Conservation (phyloP, 768 basidiomycete species). For the Polyporus arcularius region DNA sequence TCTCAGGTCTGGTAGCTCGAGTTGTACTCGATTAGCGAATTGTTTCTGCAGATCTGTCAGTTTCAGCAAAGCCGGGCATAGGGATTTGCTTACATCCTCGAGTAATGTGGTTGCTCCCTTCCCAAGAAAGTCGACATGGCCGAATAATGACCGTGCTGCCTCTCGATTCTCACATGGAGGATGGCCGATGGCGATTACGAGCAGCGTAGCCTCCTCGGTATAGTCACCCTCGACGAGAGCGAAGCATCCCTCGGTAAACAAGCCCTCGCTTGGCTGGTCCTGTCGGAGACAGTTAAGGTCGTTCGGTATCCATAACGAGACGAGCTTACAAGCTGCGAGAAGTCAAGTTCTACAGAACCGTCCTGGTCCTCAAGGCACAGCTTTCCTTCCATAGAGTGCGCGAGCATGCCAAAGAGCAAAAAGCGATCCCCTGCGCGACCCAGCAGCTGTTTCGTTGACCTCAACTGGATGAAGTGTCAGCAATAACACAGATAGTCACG, state of each 20-base stretch:
- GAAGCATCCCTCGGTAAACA: slow-evolving; percentile 96
- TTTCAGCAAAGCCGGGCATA: neutral
- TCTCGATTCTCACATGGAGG: slow-evolving; percentile 93
- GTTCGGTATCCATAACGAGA: neutral
- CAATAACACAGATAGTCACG: neutral
- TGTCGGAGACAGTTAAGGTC: slow-evolving; percentile 24
- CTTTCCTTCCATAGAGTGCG: slow-evolving; percentile 86
- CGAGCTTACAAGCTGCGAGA: slow-evolving; percentile 73
- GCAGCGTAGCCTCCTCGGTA: slow-evolving; percentile 85
- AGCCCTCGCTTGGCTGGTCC: slow-evolving; percentile 91
- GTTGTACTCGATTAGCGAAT: slow-evolving; percentile 59
- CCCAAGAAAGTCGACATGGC: slow-evolving; percentile 97
- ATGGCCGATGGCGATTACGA: slow-evolving; percentile 94
- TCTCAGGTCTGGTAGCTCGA: slow-evolving; percentile 73
- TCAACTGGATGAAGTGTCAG: slow-evolving; percentile 54
- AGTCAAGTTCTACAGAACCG: slow-evolving; percentile 85
- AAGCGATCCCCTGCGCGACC: slow-evolving; percentile 90
- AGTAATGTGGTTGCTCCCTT: slow-evolving; percentile 85
- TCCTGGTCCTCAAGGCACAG: slow-evolving; percentile 93
- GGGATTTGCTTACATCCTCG: slow-evolving; percentile 71
- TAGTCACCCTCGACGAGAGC: slow-evolving; percentile 96
- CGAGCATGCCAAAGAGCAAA: slow-evolving; percentile 90
- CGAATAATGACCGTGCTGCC: slow-evolving; percentile 89
- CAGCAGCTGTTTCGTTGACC: slow-evolving; percentile 93
- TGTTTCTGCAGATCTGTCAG: slow-evolving; percentile 47